Base-by-base conservation (phyloP, 2,329 filamentous ascomycete genomes). In the Coniochaeta prunicola region DNA sequence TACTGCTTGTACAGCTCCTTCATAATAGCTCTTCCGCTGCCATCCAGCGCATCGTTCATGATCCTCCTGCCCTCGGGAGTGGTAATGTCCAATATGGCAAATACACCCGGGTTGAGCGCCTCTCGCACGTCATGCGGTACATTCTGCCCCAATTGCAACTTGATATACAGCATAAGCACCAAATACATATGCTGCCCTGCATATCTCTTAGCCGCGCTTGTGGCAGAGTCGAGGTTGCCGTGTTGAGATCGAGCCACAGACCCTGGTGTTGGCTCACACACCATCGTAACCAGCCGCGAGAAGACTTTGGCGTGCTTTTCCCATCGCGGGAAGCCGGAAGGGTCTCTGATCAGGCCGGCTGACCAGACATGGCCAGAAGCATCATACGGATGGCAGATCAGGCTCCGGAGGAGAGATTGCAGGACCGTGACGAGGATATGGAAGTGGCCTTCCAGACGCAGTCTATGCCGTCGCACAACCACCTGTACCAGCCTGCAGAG, bases 131-230 rank as follows among this genome's bases (percentile, higher is more conserved):
- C 72, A 13, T 76, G 75, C 10, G 78, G 69, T 58, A 87, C 77
- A 31, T 75, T 74, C 57, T 74, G 73, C 66, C 86, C 82, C 6
- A 87, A 77, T 69, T 86, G 84, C 62, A 86, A 72, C 70, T 80
- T 82, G 62, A 87, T 76, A 65, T 86, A 88, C 58, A 77, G 72
- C 72, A 83, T 79, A 48, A 88, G 68, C 6, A 87, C 71, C 31
- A 83, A 70, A 64, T 84, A 84, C 80, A 88, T 86, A 70, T 86
- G 78, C 62, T 82, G 77, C 4, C 83, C 83, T 0, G 83, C 83
- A 7, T 80, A 82, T 17, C 82, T 77, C 72, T 85, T 86, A 21
- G 84, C 84, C 31, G 77, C 79, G 63, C 85, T 83, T 1, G 79
- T 83, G 1, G 83, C 83, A 26, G 84, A 86, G 65, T 84, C 82